phyloP scores from a whole-genome alignment of 2,329 filamentous ascomycete species.

The Cordyceps fumosorosea region DNA sequence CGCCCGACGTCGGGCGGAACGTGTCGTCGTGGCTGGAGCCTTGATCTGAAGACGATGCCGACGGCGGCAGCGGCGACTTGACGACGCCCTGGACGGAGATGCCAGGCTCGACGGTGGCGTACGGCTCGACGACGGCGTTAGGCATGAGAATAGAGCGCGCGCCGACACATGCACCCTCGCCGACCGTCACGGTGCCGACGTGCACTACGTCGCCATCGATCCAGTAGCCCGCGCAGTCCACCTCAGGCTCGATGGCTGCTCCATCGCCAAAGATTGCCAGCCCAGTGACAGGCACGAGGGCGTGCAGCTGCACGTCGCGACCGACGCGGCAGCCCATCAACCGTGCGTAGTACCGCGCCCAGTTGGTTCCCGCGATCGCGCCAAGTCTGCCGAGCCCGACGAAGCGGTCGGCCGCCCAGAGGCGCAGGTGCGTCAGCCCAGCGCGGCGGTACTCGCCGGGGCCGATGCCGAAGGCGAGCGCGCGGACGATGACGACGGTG shows the following conservation, averaged over 20 bases:
- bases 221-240: conserved; percentile 19
- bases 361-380: conserved; percentile 16
- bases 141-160: conserved; percentile 18
- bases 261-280: conserved; percentile 17
- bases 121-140: conserved; percentile 15
- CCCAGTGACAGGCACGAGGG: conserved; percentile 15
- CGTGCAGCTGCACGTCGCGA: conserved; percentile 17
- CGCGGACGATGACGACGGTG: conserved; percentile 10
- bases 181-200: conserved; percentile 15
- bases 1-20: neutral
- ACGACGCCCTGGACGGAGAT: conserved; percentile 15
- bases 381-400: conserved; percentile 11
- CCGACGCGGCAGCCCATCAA: conserved; percentile 18
- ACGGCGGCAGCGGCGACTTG: conserved; percentile 3
- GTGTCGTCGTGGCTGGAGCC: neutral
- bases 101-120: conserved; percentile 15
- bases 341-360: conserved; percentile 15
- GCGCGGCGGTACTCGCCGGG: conserved; percentile 17
- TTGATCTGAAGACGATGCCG: neutral
- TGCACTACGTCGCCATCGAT: conserved; percentile 19
- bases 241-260: conserved; percentile 18
- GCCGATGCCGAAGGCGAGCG: conserved; percentile 15
- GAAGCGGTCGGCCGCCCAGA: conserved; percentile 17
- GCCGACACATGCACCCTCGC: conserved; percentile 17
- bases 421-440: conserved; percentile 15